Evolutionary conservation across 192 early-diverging fungal genomes (phyloP).

Genomic region (Backusella tarrabulga): DNA sequence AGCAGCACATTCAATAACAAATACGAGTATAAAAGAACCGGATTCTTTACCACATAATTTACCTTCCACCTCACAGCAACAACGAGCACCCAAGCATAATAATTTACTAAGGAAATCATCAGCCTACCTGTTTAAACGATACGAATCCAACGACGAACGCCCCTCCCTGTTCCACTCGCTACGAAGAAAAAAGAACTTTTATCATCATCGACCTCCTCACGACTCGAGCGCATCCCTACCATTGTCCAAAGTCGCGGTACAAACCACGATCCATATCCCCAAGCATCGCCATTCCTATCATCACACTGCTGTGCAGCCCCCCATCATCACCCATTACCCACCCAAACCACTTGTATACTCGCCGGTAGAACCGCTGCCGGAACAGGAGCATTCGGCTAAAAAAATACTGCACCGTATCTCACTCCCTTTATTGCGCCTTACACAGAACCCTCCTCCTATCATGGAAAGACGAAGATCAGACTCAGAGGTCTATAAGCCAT

Average conservation of each 20-base stretch:
- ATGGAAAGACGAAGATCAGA: slow-evolving; percentile 9
- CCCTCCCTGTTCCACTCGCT: not conserved
- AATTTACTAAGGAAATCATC: slow-evolving; percentile 23
- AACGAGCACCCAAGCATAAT: not conserved
- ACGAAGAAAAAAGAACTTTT: slow-evolving; percentile 7
- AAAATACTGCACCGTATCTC: slow-evolving; percentile 1
- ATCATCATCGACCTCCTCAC: not conserved
- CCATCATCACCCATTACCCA: slow-evolving; percentile 34
- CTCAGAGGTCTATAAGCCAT: not conserved
- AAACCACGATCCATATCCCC: slow-evolving; percentile 32
- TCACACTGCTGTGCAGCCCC: slow-evolving; percentile 25
- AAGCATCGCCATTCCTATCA: slow-evolving; percentile 2
- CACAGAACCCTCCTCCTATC: not conserved
- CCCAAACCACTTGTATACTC: slow-evolving; percentile 32
- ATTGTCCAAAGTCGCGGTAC: slow-evolving; percentile 25
- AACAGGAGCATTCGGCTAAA: not conserved
- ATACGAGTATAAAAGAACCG: not conserved
- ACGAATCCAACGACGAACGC: not conserved
- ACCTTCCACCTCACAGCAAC: not conserved
- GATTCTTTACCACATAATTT: not conserved
- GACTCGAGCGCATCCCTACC: not conserved
- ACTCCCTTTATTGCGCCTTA: not conserved
- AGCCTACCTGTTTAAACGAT: slow-evolving; percentile 14
- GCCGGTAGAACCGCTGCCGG: slow-evolving; percentile 24
- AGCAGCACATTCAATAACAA: not conserved